Conservation (phyloP, 352 stramenopile genomes). For the Poterioochromonas sp. region DNA sequence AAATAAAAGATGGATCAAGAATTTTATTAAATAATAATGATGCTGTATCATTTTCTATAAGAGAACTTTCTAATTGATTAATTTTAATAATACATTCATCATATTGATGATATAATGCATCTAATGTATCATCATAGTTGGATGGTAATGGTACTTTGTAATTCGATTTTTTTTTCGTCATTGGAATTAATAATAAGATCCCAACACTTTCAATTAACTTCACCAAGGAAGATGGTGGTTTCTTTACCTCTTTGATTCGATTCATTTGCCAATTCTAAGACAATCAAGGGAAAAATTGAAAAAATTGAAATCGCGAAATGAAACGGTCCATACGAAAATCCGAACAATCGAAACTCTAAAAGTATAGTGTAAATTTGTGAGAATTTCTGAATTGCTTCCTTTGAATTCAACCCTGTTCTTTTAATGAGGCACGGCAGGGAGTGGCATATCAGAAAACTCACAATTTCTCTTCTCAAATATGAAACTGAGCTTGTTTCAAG, state of each 20-base stretch:
- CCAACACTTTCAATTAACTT: constrained; percentile 12
- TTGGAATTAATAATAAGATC: background rate
- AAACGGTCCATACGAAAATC: no score
- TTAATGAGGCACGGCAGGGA: no score
- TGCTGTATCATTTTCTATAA: background rate
- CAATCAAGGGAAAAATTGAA: no score
- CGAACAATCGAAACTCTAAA: no score
- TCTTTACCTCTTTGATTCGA: background rate
- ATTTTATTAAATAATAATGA: background rate
- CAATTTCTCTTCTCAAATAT: no score
- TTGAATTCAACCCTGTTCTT: no score
- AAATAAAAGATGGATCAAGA: background rate
- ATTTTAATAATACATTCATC: background rate
- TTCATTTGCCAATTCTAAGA: background rate
- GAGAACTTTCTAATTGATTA: background rate
- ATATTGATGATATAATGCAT: background rate
- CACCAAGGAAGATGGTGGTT: background rate
- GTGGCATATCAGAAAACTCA: no score
- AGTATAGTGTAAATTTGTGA: no score
- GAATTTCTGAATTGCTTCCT: no score
- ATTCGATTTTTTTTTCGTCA: background rate
- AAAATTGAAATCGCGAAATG: no score
- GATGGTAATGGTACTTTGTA: constrained; percentile 12
- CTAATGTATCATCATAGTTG: constrained; percentile 21
- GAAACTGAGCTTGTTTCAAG: no score